A percentile compares a stretch with the other conserved stretches of the same genome.
These are phyloP conservation scores for Mimosa pudica DNA, from an alignment of 306 rosid genomes.

Conservation along the genomic window DNA sequence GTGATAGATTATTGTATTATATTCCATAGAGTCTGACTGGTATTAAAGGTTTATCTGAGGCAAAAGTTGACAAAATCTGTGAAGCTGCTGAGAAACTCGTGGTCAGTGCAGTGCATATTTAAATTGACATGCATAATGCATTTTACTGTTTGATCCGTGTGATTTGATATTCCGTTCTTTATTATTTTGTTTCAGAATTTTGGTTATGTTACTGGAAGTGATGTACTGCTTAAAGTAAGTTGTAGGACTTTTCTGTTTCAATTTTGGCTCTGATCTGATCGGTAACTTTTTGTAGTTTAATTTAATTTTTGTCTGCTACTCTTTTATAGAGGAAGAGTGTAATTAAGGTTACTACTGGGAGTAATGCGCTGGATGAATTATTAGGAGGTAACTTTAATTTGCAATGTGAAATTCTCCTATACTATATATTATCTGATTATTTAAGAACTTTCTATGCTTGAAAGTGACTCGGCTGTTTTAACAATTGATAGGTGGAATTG, in stretches of 20 bases:
- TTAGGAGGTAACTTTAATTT: conserved; percentile 69
- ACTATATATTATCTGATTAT: conserved; percentile 9
- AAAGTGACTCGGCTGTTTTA: conserved; percentile 7
- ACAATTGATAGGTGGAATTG: conserved; percentile 74
- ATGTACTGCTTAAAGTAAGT: conserved; percentile 73
- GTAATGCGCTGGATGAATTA: conserved; percentile 94
- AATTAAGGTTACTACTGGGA: conserved; percentile 86
- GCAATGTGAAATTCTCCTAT: conserved; percentile 19
- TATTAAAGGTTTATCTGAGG: conserved; percentile 95
- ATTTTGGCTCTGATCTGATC: conserved; percentile 22
- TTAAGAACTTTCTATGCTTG: conserved; percentile 7
- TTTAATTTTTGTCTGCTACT: conserved; percentile 21
- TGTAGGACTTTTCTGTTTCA: conserved; percentile 28
- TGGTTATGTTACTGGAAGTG: conserved; percentile 95
- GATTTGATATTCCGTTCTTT: neutral
- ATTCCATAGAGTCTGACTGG: conserved; percentile 74
- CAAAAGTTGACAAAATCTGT: conserved; percentile 92
- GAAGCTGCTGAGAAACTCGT: conserved; percentile 99
- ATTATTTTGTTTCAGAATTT: conserved; percentile 58
- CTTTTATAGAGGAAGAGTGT: conserved; percentile 73
- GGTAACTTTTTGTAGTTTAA: neutral
- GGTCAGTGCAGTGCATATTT: conserved; percentile 49
- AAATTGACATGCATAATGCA: neutral
- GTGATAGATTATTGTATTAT: neutral
- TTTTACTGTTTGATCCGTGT: conserved; percentile 16